Percentiles rank a stretch among this genome's conserved stretches.
phyloP scores from a whole-genome alignment of 164 flowering plant species.

The grape (Vitis vinifera) region ASM3070453v1 NC_081818.1:5117001-5117500 shows the following conservation, averaged over 20 bases:
- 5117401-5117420: constrained; percentile 11
- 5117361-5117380: constrained; percentile 5
- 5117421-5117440: neutral
- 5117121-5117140: neutral
- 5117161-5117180: neutral
- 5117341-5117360: constrained; percentile 3
- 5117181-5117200: constrained; percentile 1
- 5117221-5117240: neutral
- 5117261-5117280: too few relatives aligned
- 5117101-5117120: constrained; percentile 12
- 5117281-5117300: too few relatives aligned
- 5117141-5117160: neutral
- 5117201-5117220: neutral
- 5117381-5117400: constrained; percentile 1
- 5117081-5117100: constrained; percentile 4
- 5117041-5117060: neutral
- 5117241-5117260: too few relatives aligned
- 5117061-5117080: neutral
- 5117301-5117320: too few relatives aligned
- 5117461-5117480: too few relatives aligned
- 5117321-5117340: constrained; percentile 7
- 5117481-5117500: too few relatives aligned
- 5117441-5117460: neutral
- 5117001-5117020: constrained; percentile 19
- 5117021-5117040: constrained; percentile 12